Evolutionary conservation across 768 basidiomycete species (phyloP).

Genomic region (Phlebiopsis flavidoalba): DNA sequence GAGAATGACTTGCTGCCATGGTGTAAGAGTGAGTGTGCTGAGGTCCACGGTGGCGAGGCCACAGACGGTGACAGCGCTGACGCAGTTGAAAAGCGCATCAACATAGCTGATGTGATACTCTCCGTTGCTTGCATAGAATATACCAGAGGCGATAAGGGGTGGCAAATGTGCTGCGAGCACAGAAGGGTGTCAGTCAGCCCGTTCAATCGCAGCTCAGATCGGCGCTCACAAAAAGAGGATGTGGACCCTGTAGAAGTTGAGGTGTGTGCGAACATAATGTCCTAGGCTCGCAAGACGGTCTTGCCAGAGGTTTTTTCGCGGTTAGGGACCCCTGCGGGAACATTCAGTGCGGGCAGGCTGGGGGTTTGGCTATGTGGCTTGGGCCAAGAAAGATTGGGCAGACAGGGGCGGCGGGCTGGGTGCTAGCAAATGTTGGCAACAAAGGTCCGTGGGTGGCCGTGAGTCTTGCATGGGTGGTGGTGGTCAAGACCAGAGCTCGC

Average conservation of each 20-base stretch:
- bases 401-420: neutral
- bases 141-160: slow-evolving; percentile 74
- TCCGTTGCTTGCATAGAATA: slow-evolving; percentile 85
- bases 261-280: slow-evolving; percentile 20
- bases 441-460: neutral
- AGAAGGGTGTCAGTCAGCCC: neutral
- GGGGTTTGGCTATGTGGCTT: neutral
- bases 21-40: slow-evolving; percentile 55
- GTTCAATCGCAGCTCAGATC: neutral
- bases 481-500: neutral
- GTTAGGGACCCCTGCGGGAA: neutral
- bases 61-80: slow-evolving; percentile 75
- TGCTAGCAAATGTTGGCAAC: neutral
- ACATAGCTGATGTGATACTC: slow-evolving; percentile 63
- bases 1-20: slow-evolving; percentile 63
- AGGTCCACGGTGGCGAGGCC: slow-evolving; percentile 70
- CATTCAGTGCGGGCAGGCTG: neutral
- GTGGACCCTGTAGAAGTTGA: slow-evolving; percentile 48
- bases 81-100: slow-evolving; percentile 73
- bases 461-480: neutral
- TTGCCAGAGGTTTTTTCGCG: slow-evolving; percentile 1
- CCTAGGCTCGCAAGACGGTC: slow-evolving; percentile 16
- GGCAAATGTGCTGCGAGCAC: slow-evolving; percentile 52
- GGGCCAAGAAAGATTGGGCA: too few relatives aligned
- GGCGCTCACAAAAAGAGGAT: slow-evolving; percentile 35